Percentiles rank a stretch among this genome's conserved stretches.
Evolutionary conservation across 129 eudicot species (phyloP).

Genomic region (Pittosporum tobira): DNA sequence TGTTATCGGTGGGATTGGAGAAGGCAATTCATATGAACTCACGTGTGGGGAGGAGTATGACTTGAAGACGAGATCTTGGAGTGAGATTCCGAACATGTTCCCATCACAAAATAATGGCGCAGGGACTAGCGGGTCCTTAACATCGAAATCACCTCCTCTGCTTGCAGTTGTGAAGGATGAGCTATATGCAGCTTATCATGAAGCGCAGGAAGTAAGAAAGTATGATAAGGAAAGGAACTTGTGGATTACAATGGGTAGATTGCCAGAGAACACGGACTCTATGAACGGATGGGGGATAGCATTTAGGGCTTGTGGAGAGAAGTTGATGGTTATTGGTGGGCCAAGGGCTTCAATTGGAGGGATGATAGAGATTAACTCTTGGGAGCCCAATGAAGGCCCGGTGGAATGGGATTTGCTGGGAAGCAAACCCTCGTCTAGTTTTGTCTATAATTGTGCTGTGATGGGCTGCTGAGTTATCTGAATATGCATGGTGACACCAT

Average conservation of each 20-base stretch:
- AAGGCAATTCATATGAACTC: slow-evolving; percentile 28
- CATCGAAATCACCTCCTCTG: slow-evolving; percentile 66
- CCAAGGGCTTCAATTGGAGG: slow-evolving; percentile 44
- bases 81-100: slow-evolving; percentile 55
- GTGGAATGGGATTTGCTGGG: slow-evolving; percentile 60
- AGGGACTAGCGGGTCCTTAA: slow-evolving; percentile 32
- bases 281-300: slow-evolving; percentile 85
- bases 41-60: slow-evolving; percentile 64
- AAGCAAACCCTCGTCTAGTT: slow-evolving; percentile 40
- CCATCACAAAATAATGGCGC: slow-evolving; percentile 25
- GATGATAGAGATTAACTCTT: slow-evolving; percentile 52
- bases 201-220: slow-evolving; percentile 47
- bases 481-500: neutral
- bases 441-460: slow-evolving; percentile 81
- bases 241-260: slow-evolving; percentile 49
- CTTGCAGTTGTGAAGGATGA: slow-evolving; percentile 66
- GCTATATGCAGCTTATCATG: slow-evolving; percentile 59
- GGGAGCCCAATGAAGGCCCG: slow-evolving; percentile 56
- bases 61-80: slow-evolving; percentile 41
- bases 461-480: slow-evolving; percentile 67
- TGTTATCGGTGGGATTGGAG: slow-evolving; percentile 69
- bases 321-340: slow-evolving; percentile 65
- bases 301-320: slow-evolving; percentile 66
- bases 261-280: slow-evolving; percentile 53
- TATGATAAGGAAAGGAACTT: slow-evolving; percentile 40